A percentile compares a stretch with the other conserved stretches of the same genome.
Evolutionary conservation across 2,329 filamentous ascomycete genomes (phyloP).

Genomic region (Fusarium hainanense): DNA sequence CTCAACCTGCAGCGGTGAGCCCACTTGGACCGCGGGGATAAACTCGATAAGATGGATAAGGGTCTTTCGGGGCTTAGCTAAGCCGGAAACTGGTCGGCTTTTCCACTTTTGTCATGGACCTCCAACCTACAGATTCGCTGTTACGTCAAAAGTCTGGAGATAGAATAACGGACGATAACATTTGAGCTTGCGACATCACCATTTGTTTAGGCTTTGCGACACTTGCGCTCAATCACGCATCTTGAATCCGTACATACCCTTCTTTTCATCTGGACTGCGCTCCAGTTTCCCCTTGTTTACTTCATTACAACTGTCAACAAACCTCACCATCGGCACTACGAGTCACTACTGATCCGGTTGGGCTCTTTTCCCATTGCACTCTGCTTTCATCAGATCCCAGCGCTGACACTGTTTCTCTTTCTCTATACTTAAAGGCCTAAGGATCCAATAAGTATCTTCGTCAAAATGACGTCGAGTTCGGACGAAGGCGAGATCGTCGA

Average conservation of each 20-base stretch:
- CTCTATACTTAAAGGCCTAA: slow-evolving; percentile 31
- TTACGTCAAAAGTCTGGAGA: slow-evolving; percentile 42
- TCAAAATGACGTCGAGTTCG: slow-evolving; percentile 67
- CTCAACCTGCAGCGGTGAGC: slow-evolving; percentile 23
- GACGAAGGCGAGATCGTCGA: slow-evolving; percentile 91
- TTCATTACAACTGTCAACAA: slow-evolving; percentile 19
- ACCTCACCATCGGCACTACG: slow-evolving; percentile 44
- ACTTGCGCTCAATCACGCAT: background rate
- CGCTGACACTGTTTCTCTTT: slow-evolving; percentile 52
- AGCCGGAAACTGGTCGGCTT: slow-evolving; percentile 28
- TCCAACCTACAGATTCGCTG: slow-evolving; percentile 19
- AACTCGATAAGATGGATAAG: slow-evolving; percentile 39
- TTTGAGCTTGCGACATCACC: slow-evolving; percentile 9
- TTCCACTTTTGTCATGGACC: slow-evolving; percentile 18
- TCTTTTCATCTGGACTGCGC: slow-evolving; percentile 15
- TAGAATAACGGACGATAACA: slow-evolving; percentile 7
- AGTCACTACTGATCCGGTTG: slow-evolving; percentile 57
- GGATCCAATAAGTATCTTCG: slow-evolving; percentile 40
- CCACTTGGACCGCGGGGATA: slow-evolving; percentile 33
- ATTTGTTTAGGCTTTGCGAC: slow-evolving; percentile 13
- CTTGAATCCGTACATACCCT: background rate
- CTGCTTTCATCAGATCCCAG: slow-evolving; percentile 44
- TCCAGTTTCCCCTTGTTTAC: slow-evolving; percentile 15
- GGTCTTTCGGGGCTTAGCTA: slow-evolving; percentile 42
- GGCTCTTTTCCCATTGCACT: slow-evolving; percentile 54